These are phyloP conservation scores for Diaporthe citri DNA, from an alignment of 2,329 filamentous ascomycete species.

Conservation along the genomic window DNA sequence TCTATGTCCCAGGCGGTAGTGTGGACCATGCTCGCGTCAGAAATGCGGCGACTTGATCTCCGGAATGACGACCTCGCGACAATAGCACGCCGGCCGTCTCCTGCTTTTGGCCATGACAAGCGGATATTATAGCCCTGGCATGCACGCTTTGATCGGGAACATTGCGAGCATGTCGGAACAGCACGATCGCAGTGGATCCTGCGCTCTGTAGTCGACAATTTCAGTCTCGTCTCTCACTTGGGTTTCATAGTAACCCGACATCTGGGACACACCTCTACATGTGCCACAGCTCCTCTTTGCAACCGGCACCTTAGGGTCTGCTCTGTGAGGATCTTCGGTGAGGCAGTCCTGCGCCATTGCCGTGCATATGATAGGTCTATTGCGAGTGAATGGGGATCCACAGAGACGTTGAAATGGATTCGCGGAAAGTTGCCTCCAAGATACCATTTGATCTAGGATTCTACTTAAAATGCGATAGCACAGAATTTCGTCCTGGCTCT, in stretches of 20 bases:
- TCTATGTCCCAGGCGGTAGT: conserved; percentile 3
- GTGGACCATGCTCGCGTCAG: conserved; percentile 6
- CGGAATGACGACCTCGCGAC: neutral
- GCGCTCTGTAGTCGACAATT: neutral
- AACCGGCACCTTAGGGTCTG: neutral
- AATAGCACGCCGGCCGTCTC: neutral
- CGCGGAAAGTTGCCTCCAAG: conserved; percentile 6
- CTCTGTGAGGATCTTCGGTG: too few species aligned
- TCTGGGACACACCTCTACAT: neutral
- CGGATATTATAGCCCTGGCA: neutral
- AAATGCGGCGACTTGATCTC: neutral
- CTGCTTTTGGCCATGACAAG: neutral
- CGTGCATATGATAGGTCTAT: neutral
- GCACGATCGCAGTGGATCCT: neutral
- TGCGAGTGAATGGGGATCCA: neutral
- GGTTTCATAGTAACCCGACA: neutral
- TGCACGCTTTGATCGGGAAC: neutral
- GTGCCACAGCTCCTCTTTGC: conserved; percentile 11
- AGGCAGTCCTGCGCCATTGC: neutral
- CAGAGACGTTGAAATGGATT: neutral
- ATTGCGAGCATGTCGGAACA: neutral
- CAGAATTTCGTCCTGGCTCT: neutral
- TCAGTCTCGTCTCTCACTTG: neutral
- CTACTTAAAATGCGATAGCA: too few species aligned
- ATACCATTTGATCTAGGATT: neutral